Evolutionary conservation across 148 eudicot genomes (phyloP).

Genomic region (Vaccinium vitisidaea): DNA sequence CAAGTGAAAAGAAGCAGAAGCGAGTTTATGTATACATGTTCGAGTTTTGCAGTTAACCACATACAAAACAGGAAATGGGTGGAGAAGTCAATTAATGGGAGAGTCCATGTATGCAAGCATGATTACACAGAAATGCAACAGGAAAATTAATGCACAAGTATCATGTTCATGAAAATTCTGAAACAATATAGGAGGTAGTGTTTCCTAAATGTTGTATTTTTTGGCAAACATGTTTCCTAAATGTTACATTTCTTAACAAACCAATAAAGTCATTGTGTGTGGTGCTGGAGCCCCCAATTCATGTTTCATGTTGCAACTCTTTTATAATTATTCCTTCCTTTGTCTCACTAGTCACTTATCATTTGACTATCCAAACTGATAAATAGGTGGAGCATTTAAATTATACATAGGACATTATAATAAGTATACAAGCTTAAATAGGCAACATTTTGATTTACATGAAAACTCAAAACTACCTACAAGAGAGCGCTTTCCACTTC

Average conservation of each 20-base stretch:
- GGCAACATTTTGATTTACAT: not conserved
- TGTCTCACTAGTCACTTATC: not conserved
- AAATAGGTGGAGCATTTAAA: not conserved
- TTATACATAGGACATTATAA: not conserved
- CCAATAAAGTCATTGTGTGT: no score
- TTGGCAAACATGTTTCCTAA: no score
- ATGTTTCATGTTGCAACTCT: not conserved
- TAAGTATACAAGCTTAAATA: not conserved
- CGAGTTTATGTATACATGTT: no score
- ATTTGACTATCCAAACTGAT: not conserved
- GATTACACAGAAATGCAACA: not conserved
- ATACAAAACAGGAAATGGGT: no score
- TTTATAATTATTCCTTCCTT: not conserved
- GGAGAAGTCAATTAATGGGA: no score
- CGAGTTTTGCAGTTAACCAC: no score
- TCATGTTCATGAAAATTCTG: not conserved
- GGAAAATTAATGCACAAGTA: not conserved
- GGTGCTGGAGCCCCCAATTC: no score
- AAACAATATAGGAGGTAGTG: no score
- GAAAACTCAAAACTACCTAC: not conserved
- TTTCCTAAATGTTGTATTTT: not conserved
- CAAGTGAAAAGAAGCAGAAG: no score
- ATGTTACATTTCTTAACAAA: not conserved
- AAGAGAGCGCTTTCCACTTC: not conserved
- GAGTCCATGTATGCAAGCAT: not conserved